These are phyloP conservation scores for Phalaenopsis aphrodite DNA, from an alignment of 106 monocot genomes.

Conservation along the genomic window DNA sequence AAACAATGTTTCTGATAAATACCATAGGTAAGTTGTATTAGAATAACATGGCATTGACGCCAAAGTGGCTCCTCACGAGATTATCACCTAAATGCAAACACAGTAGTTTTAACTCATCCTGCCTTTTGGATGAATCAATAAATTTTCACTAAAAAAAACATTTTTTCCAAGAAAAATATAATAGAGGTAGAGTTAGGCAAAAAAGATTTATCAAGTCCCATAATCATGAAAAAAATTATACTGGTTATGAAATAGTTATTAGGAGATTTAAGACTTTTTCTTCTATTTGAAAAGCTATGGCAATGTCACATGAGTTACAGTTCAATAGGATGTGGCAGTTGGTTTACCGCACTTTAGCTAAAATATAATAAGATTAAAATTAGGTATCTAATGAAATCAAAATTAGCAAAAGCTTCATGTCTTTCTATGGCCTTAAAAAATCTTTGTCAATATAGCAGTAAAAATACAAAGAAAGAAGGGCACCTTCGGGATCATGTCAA, in stretches of 20 bases:
- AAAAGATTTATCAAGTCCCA: neutral
- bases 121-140: neutral
- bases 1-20: too few species aligned
- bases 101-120: neutral
- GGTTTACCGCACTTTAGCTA: neutral
- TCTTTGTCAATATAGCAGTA: neutral
- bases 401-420: neutral
- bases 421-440: neutral
- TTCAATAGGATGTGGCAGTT: neutral
- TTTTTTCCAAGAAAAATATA: neutral
- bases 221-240: neutral
- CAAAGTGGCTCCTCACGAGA: neutral
- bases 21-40: neutral
- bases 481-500: slow-evolving; percentile 59
- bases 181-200: neutral
- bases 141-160: neutral
- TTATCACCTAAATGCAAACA: neutral
- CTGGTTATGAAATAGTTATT: too few species aligned
- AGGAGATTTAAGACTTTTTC: neutral
- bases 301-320: neutral
- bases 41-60: neutral
- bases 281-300: neutral
- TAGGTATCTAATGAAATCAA: neutral
- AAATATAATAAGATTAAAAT: neutral
- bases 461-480: neutral